These are phyloP conservation scores for Senna tora DNA, from an alignment of 306 rosid genomes.

Conservation along the genomic window DNA sequence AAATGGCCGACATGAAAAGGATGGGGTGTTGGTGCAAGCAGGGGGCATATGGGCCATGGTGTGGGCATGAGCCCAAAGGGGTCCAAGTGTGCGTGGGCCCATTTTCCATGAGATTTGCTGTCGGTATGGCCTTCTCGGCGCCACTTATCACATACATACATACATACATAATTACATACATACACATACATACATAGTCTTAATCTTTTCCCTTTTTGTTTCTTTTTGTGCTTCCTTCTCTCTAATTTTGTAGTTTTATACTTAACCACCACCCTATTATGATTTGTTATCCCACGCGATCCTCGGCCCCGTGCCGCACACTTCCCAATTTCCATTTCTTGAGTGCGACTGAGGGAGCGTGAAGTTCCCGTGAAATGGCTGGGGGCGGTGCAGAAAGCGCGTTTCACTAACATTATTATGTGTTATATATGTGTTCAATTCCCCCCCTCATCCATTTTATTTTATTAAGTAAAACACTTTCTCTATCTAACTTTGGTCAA, in stretches of 20 bases:
- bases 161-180: too few relatives aligned
- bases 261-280: not conserved
- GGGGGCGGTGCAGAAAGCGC: slow-evolving; percentile 66
- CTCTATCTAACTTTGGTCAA: slow-evolving; percentile 34
- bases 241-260: not conserved
- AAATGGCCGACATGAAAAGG: slow-evolving; percentile 60
- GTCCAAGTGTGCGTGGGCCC: slow-evolving; percentile 44
- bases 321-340: slow-evolving; percentile 49
- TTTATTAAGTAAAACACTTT: not conserved
- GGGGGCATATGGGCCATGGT: slow-evolving; percentile 62
- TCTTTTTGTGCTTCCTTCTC: not conserved
- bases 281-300: slow-evolving; percentile 46
- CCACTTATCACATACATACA: not conserved
- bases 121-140: slow-evolving; percentile 48
- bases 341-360: slow-evolving; percentile 42
- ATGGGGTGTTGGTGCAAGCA: slow-evolving; percentile 32
- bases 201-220: not conserved
- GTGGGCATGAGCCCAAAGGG: slow-evolving; percentile 24
- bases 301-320: slow-evolving; percentile 42
- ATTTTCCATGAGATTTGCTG: slow-evolving; percentile 55
- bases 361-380: slow-evolving; percentile 44
- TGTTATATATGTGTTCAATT: too few relatives aligned
- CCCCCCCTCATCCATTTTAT: not conserved
- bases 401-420: slow-evolving; percentile 37
- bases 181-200: too few relatives aligned